phyloP scores from a whole-genome alignment of 1,284 basidiomycete species.

The Pterulicium gracile region DNA sequence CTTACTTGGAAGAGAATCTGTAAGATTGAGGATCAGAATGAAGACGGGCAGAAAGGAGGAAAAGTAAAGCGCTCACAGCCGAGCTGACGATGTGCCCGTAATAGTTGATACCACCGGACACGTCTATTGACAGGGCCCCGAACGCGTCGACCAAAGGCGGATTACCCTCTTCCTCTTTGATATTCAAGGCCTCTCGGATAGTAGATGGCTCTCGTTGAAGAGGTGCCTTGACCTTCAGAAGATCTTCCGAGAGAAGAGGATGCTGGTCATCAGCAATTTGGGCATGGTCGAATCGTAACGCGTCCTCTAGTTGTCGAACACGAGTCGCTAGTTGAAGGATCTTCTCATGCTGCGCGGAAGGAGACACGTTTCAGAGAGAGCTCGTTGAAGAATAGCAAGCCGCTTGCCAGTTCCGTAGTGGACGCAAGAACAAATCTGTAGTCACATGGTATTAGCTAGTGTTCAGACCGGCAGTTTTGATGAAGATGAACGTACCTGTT shows the following conservation, averaged over 20 bases:
- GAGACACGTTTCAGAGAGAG: background rate
- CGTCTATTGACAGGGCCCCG: slow-evolving; percentile 58
- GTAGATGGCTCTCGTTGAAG: slow-evolving; percentile 47
- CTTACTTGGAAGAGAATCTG: slow-evolving; percentile 65
- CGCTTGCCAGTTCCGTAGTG: slow-evolving; percentile 49
- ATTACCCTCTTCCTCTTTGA: slow-evolving; percentile 50
- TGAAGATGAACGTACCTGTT: slow-evolving; percentile 51
- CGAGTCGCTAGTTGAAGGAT: slow-evolving; percentile 65
- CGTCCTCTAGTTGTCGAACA: slow-evolving; percentile 71
- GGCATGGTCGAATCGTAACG: slow-evolving; percentile 46
- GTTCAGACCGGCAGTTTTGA: too few species aligned
- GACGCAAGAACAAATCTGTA: slow-evolving; percentile 70
- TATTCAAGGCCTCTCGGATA: slow-evolving; percentile 10
- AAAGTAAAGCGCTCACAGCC: slow-evolving; percentile 37
- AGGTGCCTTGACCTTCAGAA: slow-evolving; percentile 61
- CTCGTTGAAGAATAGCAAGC: background rate
- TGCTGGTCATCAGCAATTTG: slow-evolving; percentile 52
- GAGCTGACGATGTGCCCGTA: slow-evolving; percentile 68
- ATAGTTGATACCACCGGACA: slow-evolving; percentile 61
- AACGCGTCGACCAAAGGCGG: slow-evolving; percentile 71
- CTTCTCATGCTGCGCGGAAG: slow-evolving; percentile 44
- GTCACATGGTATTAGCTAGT: slow-evolving; percentile 1
- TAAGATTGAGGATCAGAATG: slow-evolving; percentile 6
- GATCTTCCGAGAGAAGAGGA: slow-evolving; percentile 56
- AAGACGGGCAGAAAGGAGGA: slow-evolving; percentile 6